Percentiles rank a stretch among this genome's conserved stretches.
Conservation (phyloP, 176 grass and related monocot genomes). For the Juncus inflexus region DNA sequence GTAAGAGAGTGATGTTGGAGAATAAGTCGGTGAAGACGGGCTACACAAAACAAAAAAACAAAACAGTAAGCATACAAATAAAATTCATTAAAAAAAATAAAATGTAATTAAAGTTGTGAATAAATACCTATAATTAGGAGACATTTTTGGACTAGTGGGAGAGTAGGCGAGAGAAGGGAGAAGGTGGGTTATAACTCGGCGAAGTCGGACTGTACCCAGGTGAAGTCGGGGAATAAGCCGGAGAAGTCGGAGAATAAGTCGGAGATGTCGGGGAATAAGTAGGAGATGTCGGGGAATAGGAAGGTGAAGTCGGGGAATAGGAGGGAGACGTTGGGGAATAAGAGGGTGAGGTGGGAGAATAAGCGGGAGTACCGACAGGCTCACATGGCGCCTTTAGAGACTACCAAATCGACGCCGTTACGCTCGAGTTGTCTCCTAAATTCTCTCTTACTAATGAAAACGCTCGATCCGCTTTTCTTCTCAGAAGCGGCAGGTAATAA, state of each 20-base stretch:
- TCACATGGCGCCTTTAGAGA: constrained; percentile 92
- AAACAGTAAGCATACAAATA: background rate
- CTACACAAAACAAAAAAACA: constrained; percentile 34
- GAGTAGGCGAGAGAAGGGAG: constrained; percentile 19
- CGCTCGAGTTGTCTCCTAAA: constrained; percentile 69
- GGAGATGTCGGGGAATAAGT: constrained; percentile 34
- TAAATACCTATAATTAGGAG: constrained; percentile 26
- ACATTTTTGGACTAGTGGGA: constrained; percentile 14
- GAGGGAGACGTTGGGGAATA: constrained; percentile 26
- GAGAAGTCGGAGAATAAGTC: constrained; percentile 20
- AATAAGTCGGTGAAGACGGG: constrained; percentile 77
- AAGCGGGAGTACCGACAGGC: constrained; percentile 86
- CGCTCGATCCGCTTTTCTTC: constrained; percentile 67
- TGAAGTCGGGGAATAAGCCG: constrained; percentile 20
- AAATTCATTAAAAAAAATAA: background rate
- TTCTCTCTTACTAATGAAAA: constrained; percentile 77
- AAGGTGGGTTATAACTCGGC: constrained; percentile 21
- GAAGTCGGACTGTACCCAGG: constrained; percentile 21
- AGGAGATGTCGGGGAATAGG: constrained; percentile 61
- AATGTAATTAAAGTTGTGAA: background rate
- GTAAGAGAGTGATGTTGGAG: constrained; percentile 86
- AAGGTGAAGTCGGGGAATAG: constrained; percentile 12
- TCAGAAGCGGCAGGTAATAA: constrained; percentile 55
- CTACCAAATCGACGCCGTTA: constrained; percentile 94
- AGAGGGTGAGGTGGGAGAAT: constrained; percentile 16